Percentiles rank a stretch among this genome's conserved stretches.
Evolutionary conservation across 169 alveolate genomes (phyloP).

Genomic region (Plasmodium ovale): DNA sequence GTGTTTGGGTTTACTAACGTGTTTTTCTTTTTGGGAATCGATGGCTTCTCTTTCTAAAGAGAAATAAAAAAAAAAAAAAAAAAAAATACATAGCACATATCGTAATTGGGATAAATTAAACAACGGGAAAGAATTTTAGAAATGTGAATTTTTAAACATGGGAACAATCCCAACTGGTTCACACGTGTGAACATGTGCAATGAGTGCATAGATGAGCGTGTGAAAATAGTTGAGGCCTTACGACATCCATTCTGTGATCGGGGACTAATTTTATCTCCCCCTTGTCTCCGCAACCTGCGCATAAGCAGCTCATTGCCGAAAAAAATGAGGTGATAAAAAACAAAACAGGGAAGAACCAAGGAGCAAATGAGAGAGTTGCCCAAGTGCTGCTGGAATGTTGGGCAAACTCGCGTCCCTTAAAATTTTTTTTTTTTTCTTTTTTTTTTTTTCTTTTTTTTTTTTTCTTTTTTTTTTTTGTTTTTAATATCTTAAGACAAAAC

Average conservation of each 20-base stretch:
- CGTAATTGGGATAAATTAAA: neutral
- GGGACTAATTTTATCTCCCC: conserved; percentile 56
- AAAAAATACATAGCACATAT: too few species aligned
- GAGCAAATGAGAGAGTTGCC: conserved; percentile 19
- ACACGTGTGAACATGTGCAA: neutral
- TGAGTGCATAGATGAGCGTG: neutral
- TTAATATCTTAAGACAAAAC: neutral
- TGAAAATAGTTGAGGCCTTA: neutral
- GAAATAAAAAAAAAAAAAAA: neutral
- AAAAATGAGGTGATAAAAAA: conserved; percentile 30
- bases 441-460: neutral
- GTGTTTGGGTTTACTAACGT: conserved; percentile 85
- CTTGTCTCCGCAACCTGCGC: conserved; percentile 56
- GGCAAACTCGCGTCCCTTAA: too few species aligned
- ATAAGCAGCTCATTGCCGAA: conserved; percentile 48
- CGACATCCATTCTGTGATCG: conserved; percentile 38
- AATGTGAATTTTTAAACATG: too few species aligned
- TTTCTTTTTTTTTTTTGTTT: neutral
- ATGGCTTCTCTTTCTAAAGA: conserved; percentile 81
- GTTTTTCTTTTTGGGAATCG: conserved; percentile 83
- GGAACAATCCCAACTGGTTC: too few species aligned
- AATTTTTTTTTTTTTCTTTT: too few species aligned
- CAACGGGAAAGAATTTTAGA: neutral
- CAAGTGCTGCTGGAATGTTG: conserved; percentile 3
- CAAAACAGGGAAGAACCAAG: neutral